Base-by-base conservation (phyloP, 345 rosid species). In the Lumnitzera littorea region DNA sequence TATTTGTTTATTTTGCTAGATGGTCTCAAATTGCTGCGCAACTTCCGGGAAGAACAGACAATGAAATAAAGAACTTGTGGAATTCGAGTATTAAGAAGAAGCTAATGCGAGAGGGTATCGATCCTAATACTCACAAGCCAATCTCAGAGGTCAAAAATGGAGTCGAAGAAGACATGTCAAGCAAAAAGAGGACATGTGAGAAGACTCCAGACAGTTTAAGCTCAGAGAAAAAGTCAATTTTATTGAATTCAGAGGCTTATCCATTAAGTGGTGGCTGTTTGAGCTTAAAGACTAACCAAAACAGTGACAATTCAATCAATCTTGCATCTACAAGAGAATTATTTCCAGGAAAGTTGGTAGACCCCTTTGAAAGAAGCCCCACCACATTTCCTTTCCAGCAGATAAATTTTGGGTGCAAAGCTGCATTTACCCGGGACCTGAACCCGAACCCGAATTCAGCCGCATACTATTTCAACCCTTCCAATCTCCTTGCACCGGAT, bases 61-160 rank as follows among this genome's bases (percentile, higher is more conserved):
- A 69, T 29, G 73, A 69, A 57, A 69, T 69, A 5, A 69, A 69
- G 59, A 69, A 69, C 62, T 58, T 70, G 54, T 63, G 73, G 73
- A 70, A 70, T 64, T 70, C 73, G 53, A 63, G 69, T 64, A 58
- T 70, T 60, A 64, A 63, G 69, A 70, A 70, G 73, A 64, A 64
- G 64, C 67, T 70, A 20, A 48, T 53, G 15, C 68, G 58, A 15
- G 55, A 23, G 60, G 68, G 73, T n/a, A 59, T 70, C 13, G 69
- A 64, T 56, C 68, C 68, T 41, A 64, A 63, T 46, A 70, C 64
- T 20, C 73, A 70, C 60, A 70, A 58, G 60, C 69, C 48, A 11
- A 16, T 70, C 15, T 11, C 51, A 15, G 49, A 50, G 43, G 53
- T 51, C 12, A 47, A 51, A 17, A 68, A 10, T 51, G 61, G 56